Conservation (phyloP, 306 rosid genomes). For the Malus domestica region DNA sequence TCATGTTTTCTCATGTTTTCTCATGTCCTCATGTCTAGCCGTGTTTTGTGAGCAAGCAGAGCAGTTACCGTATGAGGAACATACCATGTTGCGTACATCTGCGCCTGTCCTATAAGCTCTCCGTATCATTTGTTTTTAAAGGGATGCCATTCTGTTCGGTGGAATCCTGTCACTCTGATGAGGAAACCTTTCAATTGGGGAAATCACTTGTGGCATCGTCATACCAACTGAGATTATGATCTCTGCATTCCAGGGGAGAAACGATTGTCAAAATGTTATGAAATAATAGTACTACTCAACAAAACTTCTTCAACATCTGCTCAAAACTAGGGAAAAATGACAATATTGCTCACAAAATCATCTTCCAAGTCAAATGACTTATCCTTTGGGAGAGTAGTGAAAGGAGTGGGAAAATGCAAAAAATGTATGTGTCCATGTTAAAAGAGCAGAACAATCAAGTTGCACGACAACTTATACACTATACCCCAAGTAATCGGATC, state of each 20-base stretch:
- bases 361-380: background rate
- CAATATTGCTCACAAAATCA: background rate
- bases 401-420: background rate
- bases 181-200: constrained; percentile 52
- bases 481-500: background rate
- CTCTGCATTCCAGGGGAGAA: constrained; percentile 43
- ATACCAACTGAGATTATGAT: constrained; percentile 86
- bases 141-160: constrained; percentile 46
- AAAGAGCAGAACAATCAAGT: background rate
- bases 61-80: background rate
- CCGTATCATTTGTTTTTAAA: background rate
- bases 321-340: background rate
- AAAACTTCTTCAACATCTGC: background rate
- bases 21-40: background rate
- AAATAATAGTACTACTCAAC: background rate
- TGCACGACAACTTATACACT: background rate
- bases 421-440: background rate
- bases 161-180: constrained; percentile 44
- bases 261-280: background rate
- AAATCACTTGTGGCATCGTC: constrained; percentile 84
- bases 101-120: background rate
- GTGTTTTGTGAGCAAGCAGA: background rate
- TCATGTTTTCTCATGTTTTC: background rate
- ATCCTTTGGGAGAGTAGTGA: background rate
- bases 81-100: background rate